Evolutionary conservation across 2,329 filamentous ascomycete genomes (phyloP).

Genomic region (Colletotrichum scovillei): DNA sequence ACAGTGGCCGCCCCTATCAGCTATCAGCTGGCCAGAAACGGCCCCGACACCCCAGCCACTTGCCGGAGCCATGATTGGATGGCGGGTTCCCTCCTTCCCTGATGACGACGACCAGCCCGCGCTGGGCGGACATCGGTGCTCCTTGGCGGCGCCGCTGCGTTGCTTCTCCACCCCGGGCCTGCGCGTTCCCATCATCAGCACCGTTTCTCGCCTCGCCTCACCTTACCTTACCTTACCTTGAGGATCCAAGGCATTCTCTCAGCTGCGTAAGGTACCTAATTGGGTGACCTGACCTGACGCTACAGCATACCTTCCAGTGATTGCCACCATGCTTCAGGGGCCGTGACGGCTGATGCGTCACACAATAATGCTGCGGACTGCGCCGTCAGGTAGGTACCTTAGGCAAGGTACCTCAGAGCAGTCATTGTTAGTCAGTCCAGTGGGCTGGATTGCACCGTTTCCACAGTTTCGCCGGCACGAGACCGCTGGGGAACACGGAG

Average conservation of each 20-base stretch:
- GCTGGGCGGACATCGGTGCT: constrained; percentile 32
- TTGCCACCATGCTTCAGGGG: constrained; percentile 11
- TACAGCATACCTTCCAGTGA: not conserved
- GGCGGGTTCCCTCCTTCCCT: constrained; percentile 14
- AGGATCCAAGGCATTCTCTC: too few relatives aligned
- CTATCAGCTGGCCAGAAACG: constrained; percentile 20
- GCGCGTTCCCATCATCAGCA: not conserved
- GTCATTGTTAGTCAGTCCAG: not conserved
- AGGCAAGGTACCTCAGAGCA: too few relatives aligned
- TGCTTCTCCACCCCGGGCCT: constrained; percentile 26
- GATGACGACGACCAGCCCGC: constrained; percentile 34
- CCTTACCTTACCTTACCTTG: too few relatives aligned
- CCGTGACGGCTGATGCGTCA: constrained; percentile 26
- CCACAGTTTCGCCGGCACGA: constrained; percentile 14
- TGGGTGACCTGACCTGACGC: not conserved
- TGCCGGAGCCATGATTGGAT: constrained; percentile 20
- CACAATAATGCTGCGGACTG: not conserved
- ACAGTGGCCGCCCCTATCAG: not conserved
- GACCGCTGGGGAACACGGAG: constrained; percentile 4
- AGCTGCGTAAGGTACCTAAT: too few relatives aligned
- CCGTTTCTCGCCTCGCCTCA: not conserved
- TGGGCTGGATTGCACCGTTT: constrained; percentile 13
- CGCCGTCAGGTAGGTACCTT: not conserved
- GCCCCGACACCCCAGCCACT: constrained; percentile 12
- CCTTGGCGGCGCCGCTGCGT: constrained; percentile 33